Percentiles rank a stretch among this genome's conserved stretches.
Evolutionary conservation across 345 rosid genomes (phyloP).

Genomic region (Populus davidiana): DNA sequence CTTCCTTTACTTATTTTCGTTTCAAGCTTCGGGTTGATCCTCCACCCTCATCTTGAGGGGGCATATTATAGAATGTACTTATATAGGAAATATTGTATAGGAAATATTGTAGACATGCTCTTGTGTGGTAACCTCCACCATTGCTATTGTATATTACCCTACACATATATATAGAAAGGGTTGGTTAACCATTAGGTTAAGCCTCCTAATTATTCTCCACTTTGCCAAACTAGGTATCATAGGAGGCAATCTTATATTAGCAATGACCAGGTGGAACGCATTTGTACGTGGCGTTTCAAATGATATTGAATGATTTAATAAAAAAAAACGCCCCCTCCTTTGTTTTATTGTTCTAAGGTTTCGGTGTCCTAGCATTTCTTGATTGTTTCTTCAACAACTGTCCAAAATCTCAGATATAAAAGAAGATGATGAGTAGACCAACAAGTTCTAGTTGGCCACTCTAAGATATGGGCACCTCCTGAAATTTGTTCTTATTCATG

Average conservation of each 20-base stretch:
- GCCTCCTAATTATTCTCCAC: no score
- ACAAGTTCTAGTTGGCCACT: neutral
- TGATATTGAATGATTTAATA: neutral
- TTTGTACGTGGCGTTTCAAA: neutral
- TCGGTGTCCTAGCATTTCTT: neutral
- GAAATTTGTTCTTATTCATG: neutral
- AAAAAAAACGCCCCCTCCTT: neutral
- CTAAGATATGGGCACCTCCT: neutral
- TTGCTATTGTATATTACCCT: no score
- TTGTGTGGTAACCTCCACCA: no score
- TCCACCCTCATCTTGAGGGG: no score
- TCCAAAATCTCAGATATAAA: slow-evolving; percentile 5
- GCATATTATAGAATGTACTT: no score
- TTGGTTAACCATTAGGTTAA: no score
- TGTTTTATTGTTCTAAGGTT: neutral
- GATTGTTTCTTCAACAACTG: neutral
- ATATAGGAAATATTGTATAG: no score
- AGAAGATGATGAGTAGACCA: slow-evolving; percentile 15
- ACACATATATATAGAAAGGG: no score
- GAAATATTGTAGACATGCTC: no score
- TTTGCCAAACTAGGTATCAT: slow-evolving; percentile 2
- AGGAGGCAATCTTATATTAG: slow-evolving; percentile 3
- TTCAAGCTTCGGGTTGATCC: no score
- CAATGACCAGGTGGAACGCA: slow-evolving; percentile 6
- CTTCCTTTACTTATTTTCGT: no score